Evolutionary conservation across 352 stramenopile species (phyloP).

Genomic region (Elongisporangium undulatum): DNA sequence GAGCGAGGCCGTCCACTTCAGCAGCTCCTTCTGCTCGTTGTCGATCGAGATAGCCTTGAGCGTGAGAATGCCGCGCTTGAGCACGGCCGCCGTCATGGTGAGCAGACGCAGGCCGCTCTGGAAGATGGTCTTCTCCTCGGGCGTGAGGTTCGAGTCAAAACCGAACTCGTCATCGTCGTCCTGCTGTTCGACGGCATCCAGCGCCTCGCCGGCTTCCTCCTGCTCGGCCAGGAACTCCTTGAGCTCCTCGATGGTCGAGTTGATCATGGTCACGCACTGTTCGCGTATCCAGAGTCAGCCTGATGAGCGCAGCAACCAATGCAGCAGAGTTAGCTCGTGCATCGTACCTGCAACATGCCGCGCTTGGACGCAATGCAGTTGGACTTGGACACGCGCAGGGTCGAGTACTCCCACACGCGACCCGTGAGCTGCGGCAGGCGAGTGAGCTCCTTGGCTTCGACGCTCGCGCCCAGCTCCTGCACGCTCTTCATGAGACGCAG

Average conservation of each 20-base stretch:
- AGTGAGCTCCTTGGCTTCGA: constrained; percentile 43
- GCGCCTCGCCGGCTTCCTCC: constrained; percentile 15
- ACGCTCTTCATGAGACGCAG: constrained; percentile 79
- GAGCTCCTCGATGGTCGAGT: constrained; percentile 78
- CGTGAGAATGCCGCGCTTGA: constrained; percentile 80
- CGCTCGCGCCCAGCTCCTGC: constrained; percentile 36
- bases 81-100: constrained; percentile 63
- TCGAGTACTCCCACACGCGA: constrained; percentile 80
- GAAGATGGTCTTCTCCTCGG: constrained; percentile 65
- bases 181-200: constrained; percentile 46
- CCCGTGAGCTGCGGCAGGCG: constrained; percentile 71
- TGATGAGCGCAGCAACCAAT: neutral
- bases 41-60: constrained; percentile 65
- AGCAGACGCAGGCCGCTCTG: constrained; percentile 62
- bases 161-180: constrained; percentile 59
- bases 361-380: constrained; percentile 85
- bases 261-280: constrained; percentile 76
- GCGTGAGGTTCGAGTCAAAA: constrained; percentile 71
- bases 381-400: constrained; percentile 68
- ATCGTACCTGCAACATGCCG: constrained; percentile 79
- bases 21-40: constrained; percentile 52
- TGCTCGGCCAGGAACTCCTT: constrained; percentile 69
- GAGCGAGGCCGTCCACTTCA: constrained; percentile 66
- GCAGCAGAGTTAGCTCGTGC: neutral
- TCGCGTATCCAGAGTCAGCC: neutral